phyloP scores from a whole-genome alignment of 176 grass and related monocot genomes.

The Oryza coarctata region DNA sequence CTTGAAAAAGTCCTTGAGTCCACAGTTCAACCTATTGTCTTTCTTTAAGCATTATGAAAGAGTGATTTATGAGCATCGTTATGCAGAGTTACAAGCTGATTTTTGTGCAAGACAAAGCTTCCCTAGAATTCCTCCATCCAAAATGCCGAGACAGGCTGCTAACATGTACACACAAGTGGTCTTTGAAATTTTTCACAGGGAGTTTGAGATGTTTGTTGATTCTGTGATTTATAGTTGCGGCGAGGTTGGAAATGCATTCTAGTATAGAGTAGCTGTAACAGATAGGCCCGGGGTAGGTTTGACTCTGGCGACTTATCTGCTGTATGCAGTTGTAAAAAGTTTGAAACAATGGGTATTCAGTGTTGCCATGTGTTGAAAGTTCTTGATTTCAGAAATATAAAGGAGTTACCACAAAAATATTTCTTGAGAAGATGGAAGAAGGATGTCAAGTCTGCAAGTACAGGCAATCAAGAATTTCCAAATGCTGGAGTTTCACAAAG shows the following conservation, averaged over 20 bases:
- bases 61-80: slow-evolving; percentile 70
- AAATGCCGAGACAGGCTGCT: slow-evolving; percentile 80
- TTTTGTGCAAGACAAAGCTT: slow-evolving; percentile 91
- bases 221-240: slow-evolving; percentile 81
- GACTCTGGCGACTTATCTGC: slow-evolving; percentile 60
- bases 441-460: slow-evolving; percentile 60
- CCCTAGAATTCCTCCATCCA: slow-evolving; percentile 87
- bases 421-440: slow-evolving; percentile 79
- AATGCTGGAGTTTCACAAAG: slow-evolving; percentile 38
- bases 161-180: slow-evolving; percentile 77
- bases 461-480: slow-evolving; percentile 33
- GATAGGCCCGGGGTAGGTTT: slow-evolving; percentile 72
- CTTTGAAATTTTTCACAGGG: slow-evolving; percentile 78
- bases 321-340: slow-evolving; percentile 87
- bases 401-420: slow-evolving; percentile 79
- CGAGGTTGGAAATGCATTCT: slow-evolving; percentile 40
- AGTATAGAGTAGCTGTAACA: slow-evolving; percentile 75
- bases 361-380: slow-evolving; percentile 90
- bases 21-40: slow-evolving; percentile 65
- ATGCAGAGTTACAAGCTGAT: slow-evolving; percentile 91
- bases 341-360: slow-evolving; percentile 77
- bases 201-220: slow-evolving; percentile 97
- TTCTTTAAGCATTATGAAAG: slow-evolving; percentile 87
- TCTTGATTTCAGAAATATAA: slow-evolving; percentile 95
- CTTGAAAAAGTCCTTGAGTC: slow-evolving; percentile 69